Evolutionary conservation across 352 stramenopile species (phyloP), one percentile per base, ranked within the genome.

Genomic region (Phytophthora crassamura): DNA sequence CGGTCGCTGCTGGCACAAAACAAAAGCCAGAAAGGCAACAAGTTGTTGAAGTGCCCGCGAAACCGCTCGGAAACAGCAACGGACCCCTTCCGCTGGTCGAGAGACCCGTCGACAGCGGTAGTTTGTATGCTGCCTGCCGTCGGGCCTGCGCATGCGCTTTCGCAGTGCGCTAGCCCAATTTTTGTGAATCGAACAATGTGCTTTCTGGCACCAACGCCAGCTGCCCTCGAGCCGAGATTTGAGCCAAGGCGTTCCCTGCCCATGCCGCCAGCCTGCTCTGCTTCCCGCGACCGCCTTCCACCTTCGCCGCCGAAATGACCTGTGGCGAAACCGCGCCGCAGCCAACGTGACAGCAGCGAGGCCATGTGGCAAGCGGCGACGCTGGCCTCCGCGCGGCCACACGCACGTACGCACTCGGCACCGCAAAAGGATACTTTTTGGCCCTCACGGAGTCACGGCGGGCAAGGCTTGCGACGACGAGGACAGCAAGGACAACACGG

Each of bases 401-500:
- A n/a, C n/a, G 42, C 33, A 67, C 59, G 59, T 15, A 35, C 28
- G 38, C 30, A 32, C 32, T 41, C 59, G 32, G 53, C 50, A 58
- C 56, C 47, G 28, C 42, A 58, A 41, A 67, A 67, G 57, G 64
- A 72, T 72, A 67, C 64, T 71, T 71, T 62, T 62, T 53, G 34
- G 12, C 47, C 38, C 33, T n/a, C n/a, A n/a, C n/a, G n/a, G n/a
- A n/a, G n/a, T 30, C 25, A 6, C 25, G 25, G 25, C 25, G 25
- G 47, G 47, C 32, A 55, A 51, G 14, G 51, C 40, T 28, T 51
- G 15, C 10, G 39, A n/a, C 33, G 42, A 35, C 25, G 16, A 33
- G 43, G 9, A 22, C 53, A 54, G 38, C 28, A 47, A 41, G 32
- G 40, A 42, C 9, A 28, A 58, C 40, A 25, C 60, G 59, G 43